phyloP scores from a whole-genome alignment of 176 grass and related monocot species.

The Eragrostis nindensis region DNA sequence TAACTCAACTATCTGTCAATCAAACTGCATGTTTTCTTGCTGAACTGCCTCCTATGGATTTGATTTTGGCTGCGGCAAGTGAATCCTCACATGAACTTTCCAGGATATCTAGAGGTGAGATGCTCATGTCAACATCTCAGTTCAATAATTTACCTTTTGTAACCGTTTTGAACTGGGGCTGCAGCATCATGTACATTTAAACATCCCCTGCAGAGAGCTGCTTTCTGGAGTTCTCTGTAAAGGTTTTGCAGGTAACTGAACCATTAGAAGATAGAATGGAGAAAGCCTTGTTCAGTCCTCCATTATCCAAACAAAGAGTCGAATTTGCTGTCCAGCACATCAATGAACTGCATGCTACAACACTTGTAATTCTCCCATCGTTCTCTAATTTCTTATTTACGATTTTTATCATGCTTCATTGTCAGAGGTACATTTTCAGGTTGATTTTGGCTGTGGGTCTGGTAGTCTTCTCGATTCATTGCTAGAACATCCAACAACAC shows the following conservation, averaged over 20 bases:
- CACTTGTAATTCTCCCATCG: slow-evolving; percentile 49
- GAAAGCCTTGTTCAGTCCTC: slow-evolving; percentile 48
- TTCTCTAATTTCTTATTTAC: slow-evolving; percentile 37
- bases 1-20: slow-evolving; percentile 82
- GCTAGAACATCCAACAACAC: slow-evolving; percentile 79
- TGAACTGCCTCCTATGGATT: slow-evolving; percentile 52
- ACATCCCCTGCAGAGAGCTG: slow-evolving; percentile 61
- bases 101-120: slow-evolving; percentile 60
- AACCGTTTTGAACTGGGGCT: slow-evolving; percentile 1
- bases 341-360: slow-evolving; percentile 77
- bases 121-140: slow-evolving; percentile 8
- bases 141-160: not conserved
- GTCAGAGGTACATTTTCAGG: slow-evolving; percentile 49
- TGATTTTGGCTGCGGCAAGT: slow-evolving; percentile 53
- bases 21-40: slow-evolving; percentile 63
- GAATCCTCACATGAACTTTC: slow-evolving; percentile 43
- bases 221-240: slow-evolving; percentile 72
- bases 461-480: slow-evolving; percentile 92
- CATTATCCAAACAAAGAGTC: slow-evolving; percentile 80
- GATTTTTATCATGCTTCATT: slow-evolving; percentile 27
- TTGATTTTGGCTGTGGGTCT: slow-evolving; percentile 98
- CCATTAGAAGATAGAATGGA: slow-evolving; percentile 98
- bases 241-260: slow-evolving; percentile 74
- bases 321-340: slow-evolving; percentile 78
- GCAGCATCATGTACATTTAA: slow-evolving; percentile 25